These are phyloP conservation scores for Penicillium coffeae DNA, from an alignment of 495 filamentous ascomycete genomes.

Conservation along the genomic window DNA sequence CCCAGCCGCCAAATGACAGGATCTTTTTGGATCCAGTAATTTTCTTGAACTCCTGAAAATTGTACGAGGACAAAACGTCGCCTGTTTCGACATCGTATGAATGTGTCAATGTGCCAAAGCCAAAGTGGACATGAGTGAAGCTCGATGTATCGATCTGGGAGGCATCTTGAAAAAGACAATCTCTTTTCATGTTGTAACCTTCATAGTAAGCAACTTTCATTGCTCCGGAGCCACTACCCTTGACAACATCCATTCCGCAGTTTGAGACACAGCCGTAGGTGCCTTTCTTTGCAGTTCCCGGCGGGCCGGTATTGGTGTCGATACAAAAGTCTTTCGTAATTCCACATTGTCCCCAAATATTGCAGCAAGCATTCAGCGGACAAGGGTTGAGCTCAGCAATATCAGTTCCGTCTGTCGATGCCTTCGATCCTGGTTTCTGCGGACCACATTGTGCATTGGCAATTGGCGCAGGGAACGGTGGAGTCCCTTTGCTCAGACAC, in stretches of 20 bases:
- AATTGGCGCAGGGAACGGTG: neutral
- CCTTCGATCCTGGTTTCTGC: neutral
- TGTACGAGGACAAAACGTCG: neutral
- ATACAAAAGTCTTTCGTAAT: slow-evolving; percentile 14
- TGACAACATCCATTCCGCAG: slow-evolving; percentile 40
- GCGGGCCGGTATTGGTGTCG: slow-evolving; percentile 21
- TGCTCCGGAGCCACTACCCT: neutral
- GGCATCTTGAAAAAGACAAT: too few species aligned
- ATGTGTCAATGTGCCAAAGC: slow-evolving; percentile 3
- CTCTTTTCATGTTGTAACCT: slow-evolving; percentile 8
- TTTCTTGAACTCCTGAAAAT: neutral
- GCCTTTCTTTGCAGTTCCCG: slow-evolving; percentile 31
- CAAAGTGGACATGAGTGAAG: slow-evolving; percentile 15
- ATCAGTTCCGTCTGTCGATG: neutral
- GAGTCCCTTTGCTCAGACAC: slow-evolving; percentile 3
- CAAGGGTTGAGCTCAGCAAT: slow-evolving; percentile 8
- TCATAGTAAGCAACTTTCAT: slow-evolving; percentile 15
- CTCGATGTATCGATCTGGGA: slow-evolving; percentile 16
- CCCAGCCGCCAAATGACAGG: slow-evolving; percentile 39
- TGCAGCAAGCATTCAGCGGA: slow-evolving; percentile 28
- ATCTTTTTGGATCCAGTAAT: slow-evolving; percentile 28
- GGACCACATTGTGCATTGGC: neutral
- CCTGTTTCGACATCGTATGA: neutral
- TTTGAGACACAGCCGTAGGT: slow-evolving; percentile 42
- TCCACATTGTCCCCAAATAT: slow-evolving; percentile 18